phyloP scores from a whole-genome alignment of 2,329 filamentous ascomycete genomes.

The Passalora sequoiae region DNA sequence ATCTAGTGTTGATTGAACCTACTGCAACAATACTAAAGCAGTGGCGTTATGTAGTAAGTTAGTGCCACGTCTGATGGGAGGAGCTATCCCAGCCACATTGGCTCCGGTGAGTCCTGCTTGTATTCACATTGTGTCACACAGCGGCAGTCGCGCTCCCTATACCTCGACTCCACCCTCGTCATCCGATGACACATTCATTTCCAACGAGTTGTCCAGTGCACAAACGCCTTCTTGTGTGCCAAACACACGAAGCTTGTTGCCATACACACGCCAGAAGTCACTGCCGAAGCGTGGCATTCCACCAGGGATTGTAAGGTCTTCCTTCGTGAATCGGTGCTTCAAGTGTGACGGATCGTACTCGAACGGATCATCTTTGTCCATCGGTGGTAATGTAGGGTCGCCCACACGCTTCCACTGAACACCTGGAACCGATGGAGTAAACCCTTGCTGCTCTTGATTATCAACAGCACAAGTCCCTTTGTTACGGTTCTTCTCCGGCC shows the following conservation, averaged over 20 bases:
- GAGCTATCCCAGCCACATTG: no score
- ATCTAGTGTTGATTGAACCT: no score
- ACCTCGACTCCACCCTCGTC: constrained; percentile 11
- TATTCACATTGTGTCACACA: no score
- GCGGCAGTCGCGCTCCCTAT: constrained; percentile 3
- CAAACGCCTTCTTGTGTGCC: constrained; percentile 53
- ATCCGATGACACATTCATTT: constrained; percentile 1
- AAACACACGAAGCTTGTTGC: constrained; percentile 57
- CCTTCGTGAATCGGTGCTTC: constrained; percentile 14
- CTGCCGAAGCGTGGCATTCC: constrained; percentile 49
- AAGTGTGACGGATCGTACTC: constrained; percentile 23
- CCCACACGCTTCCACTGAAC: constrained; percentile 29
- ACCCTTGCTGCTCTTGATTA: constrained; percentile 14
- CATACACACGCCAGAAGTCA: constrained; percentile 54
- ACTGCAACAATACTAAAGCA: no score
- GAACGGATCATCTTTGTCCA: constrained; percentile 25
- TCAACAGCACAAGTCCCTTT: constrained; percentile 8
- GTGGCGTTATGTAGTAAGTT: no score
- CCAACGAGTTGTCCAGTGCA: constrained; percentile 18
- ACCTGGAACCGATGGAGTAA: constrained; percentile 27
- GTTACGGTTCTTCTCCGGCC: constrained; percentile 7
- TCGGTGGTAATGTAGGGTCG: constrained; percentile 24
- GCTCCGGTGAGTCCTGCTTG: no score
- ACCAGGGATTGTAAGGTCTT: constrained; percentile 31
- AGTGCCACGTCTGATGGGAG: no score